Conservation (phyloP, 352 stramenopile genomes). For the Stramenopiles sp. region DNA sequence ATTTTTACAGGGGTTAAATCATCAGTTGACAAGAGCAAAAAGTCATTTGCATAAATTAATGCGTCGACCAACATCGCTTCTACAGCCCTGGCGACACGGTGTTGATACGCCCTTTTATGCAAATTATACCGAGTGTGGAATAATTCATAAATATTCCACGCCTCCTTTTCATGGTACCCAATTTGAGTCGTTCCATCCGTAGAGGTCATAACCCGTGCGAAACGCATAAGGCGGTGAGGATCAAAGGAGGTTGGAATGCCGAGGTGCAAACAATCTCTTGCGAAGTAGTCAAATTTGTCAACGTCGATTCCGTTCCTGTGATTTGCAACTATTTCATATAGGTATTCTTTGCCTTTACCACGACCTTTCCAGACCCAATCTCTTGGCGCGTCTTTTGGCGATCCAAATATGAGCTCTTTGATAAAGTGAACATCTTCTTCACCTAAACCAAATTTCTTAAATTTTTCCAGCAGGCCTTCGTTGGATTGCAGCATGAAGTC, state of each 20-base stretch:
- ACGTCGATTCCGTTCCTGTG: constrained; percentile 66
- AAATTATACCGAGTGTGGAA: constrained; percentile 66
- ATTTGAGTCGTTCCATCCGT: constrained; percentile 33
- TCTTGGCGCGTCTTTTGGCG: constrained; percentile 31
- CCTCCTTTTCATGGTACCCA: constrained; percentile 62
- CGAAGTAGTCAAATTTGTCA: constrained; percentile 73
- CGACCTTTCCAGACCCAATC: constrained; percentile 11
- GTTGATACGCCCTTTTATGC: constrained; percentile 63
- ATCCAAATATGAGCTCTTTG: constrained; percentile 46
- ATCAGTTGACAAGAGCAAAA: constrained; percentile 29
- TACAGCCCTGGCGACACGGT: constrained; percentile 58
- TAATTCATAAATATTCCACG: constrained; percentile 59
- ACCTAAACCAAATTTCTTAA: constrained; percentile 40
- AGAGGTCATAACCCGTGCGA: constrained; percentile 53
- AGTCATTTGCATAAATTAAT: constrained; percentile 38
- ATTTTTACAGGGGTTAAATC: constrained; percentile 13
- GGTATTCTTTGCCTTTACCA: constrained; percentile 26
- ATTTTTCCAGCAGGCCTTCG: constrained; percentile 13
- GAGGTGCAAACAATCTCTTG: constrained; percentile 55
- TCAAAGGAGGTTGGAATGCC: constrained; percentile 49
- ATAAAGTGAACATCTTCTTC: constrained; percentile 48
- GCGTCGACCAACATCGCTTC: constrained; percentile 71
- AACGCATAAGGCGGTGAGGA: constrained; percentile 47
- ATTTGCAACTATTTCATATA: constrained; percentile 73
- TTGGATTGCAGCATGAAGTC: constrained; percentile 53